Percentiles rank a stretch among this genome's conserved stretches.
Evolutionary conservation across 208 protist species (phyloP).

Genomic region (Trypanosoma melophagium): DNA sequence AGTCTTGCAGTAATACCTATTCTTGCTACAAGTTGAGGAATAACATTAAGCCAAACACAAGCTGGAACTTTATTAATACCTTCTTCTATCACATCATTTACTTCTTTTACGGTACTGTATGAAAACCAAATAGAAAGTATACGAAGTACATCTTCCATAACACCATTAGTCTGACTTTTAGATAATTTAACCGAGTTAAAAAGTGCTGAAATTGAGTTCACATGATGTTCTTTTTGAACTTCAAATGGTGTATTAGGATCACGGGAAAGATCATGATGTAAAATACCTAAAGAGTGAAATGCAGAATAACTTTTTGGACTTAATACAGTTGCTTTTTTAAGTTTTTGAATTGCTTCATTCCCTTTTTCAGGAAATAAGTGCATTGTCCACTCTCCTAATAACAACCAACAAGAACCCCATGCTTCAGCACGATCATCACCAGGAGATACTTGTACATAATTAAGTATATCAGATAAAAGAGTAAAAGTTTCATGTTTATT

Average conservation of each 20-base stretch:
- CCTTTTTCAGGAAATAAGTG: constrained; percentile 71
- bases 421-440: constrained; percentile 46
- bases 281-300: constrained; percentile 86
- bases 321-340: constrained; percentile 68
- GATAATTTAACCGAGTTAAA: constrained; percentile 82
- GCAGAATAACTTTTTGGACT: constrained; percentile 71
- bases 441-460: constrained; percentile 38
- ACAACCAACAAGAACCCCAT: constrained; percentile 84
- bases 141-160: constrained; percentile 97
- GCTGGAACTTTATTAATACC: constrained; percentile 93
- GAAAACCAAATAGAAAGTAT: constrained; percentile 99
- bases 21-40: constrained; percentile 98
- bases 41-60: constrained; percentile 99
- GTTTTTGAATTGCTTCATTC: constrained; percentile 76
- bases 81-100: constrained; percentile 86
- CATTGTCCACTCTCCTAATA: constrained; percentile 89
- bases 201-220: constrained; percentile 71
- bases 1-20: constrained; percentile 92
- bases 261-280: constrained; percentile 83
- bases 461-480: constrained; percentile 68
- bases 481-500: constrained; percentile 64
- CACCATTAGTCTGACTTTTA: constrained; percentile 58
- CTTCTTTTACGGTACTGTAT: constrained; percentile 62
- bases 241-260: constrained; percentile 59
- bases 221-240: constrained; percentile 62